Evolutionary conservation across 495 filamentous ascomycete genomes (phyloP), one percentile per base, ranked within the genome.

Genomic region (Penicillium alfredii): DNA sequence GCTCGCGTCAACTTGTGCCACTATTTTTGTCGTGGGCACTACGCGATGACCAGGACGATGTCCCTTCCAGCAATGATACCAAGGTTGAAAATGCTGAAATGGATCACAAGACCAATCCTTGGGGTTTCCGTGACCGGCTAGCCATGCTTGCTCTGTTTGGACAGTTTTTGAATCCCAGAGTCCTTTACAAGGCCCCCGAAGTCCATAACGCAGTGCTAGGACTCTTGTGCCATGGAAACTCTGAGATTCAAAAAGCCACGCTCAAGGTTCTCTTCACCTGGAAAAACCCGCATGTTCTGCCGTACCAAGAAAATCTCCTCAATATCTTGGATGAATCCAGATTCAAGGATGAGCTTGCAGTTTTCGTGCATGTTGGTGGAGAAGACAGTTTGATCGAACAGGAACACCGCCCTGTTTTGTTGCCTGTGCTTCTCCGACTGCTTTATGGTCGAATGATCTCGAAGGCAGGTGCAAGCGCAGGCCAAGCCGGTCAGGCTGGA

Each of bases 361-460:
- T 88, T 2, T 82, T 97, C 37, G 77, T 97, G 31, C 85, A 88
- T 49, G 60, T 74, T 18, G 72, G 68, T 8, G 54, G 68, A 4
- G 84, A 88, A 6, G 80, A 88, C 35, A 86, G 80, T 44, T 61
- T 78, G 36, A 81, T 96, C 30, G 79, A 82, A 51, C 63, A 76
- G 12, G 76, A 84, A 30, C 84, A 97, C 54, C 78, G 79, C 4
- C 44, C 53, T 12, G 74, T 76, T 14, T 53, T 94, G 10, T 82
- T 94, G 68, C 89, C 92, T 2, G 74, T 99, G 9, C 70, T 97
- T 33, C 73, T 99, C 15, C 74, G 88, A 33, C 58, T 99, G 19
- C 71, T 99, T 4, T 99, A 96, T 49, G 92, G 92, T 18, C 81
- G 84, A 38, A 78, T 84, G 43, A 84, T 95, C 21, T 86, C 84